Percentiles rank a stretch among this genome's conserved stretches.
Evolutionary conservation across 495 filamentous ascomycete species (phyloP).

Genomic region (Glutinoglossum americanum): DNA sequence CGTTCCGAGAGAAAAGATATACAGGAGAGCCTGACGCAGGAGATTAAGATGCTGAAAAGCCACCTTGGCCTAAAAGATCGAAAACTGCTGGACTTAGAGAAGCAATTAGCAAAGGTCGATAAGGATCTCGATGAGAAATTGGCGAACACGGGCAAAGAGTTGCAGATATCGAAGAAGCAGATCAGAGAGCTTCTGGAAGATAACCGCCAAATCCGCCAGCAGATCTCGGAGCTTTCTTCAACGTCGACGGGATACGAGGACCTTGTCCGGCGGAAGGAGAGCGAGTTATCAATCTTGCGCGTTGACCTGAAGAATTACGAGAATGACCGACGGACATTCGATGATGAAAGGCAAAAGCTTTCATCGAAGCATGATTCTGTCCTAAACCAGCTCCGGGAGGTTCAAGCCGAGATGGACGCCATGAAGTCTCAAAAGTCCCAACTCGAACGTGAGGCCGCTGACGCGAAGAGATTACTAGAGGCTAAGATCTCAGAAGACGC

Average conservation of each 20-base stretch:
- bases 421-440: constrained; percentile 66
- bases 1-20: constrained; percentile 47
- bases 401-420: constrained; percentile 71
- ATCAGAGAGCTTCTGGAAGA: constrained; percentile 58
- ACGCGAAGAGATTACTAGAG: constrained; percentile 69
- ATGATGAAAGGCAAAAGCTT: constrained; percentile 50
- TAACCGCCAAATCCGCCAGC: constrained; percentile 64
- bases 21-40: constrained; percentile 51
- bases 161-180: constrained; percentile 45
- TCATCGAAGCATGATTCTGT: constrained; percentile 59
- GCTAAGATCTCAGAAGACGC: constrained; percentile 76
- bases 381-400: constrained; percentile 52
- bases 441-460: constrained; percentile 69
- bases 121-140: constrained; percentile 82
- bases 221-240: constrained; percentile 66
- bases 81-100: constrained; percentile 73
- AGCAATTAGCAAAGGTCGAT: constrained; percentile 62
- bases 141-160: constrained; percentile 56
- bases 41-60: constrained; percentile 80
- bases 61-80: constrained; percentile 77
- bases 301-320: constrained; percentile 62
- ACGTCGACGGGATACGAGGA: constrained; percentile 93
- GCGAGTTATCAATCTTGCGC: constrained; percentile 67
- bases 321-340: constrained; percentile 51
- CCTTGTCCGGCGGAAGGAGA: constrained; percentile 77